phyloP scores from a whole-genome alignment of 257 asterid species.

The Nicotiana otophora region DNA sequence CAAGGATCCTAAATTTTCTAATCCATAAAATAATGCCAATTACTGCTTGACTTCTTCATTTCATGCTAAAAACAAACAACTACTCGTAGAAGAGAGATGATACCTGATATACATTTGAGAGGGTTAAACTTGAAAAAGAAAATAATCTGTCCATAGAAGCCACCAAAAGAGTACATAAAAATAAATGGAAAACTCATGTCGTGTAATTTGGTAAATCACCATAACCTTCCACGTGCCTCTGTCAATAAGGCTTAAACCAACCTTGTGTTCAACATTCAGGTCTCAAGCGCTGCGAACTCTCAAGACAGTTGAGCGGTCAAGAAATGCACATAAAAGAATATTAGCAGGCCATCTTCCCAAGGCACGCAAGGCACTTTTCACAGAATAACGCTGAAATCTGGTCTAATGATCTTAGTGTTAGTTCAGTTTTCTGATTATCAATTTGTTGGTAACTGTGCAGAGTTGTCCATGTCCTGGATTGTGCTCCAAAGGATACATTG shows the following conservation, averaged over 20 bases:
- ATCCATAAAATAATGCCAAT: neutral
- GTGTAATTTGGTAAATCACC: neutral
- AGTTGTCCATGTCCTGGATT: conserved; percentile 73
- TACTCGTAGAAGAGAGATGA: neutral
- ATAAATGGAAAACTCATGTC: neutral
- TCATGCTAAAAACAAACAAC: neutral
- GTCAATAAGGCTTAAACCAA: neutral
- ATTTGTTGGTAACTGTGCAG: conserved; percentile 54
- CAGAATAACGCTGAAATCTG: neutral
- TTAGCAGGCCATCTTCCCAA: neutral
- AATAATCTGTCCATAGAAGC: neutral
- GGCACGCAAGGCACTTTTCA: neutral
- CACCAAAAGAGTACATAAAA: neutral
- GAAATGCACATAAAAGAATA: neutral
- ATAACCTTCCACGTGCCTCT: neutral
- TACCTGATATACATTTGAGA: neutral
- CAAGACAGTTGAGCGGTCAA: neutral
- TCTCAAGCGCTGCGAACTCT: neutral
- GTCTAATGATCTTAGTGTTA: neutral
- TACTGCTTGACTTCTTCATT: neutral
- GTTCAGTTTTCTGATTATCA: conserved; percentile 11
- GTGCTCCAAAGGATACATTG: conserved; percentile 87
- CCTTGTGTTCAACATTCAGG: neutral
- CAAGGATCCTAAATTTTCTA: neutral
- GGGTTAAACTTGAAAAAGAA: neutral